phyloP scores from a whole-genome alignment of 805 yeast species.

The Clavispora fructus region DNA sequence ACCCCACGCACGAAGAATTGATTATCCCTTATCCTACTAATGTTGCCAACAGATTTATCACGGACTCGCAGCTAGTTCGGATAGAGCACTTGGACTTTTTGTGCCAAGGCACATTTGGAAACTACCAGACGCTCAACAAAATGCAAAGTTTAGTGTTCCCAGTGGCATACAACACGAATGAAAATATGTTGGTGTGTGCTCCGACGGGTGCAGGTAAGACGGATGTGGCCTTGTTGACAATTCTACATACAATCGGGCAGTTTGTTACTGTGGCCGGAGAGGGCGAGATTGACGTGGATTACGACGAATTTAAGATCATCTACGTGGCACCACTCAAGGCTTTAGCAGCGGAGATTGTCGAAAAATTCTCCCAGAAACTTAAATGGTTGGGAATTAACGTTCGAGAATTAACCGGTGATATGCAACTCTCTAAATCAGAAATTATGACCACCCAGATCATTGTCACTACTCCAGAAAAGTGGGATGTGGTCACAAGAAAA shows the following conservation, averaged over 20 bases:
- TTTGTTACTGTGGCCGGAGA: conserved; percentile 47
- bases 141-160: conserved; percentile 91
- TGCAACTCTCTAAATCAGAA: conserved; percentile 82
- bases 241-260: conserved; percentile 65
- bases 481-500: conserved; percentile 97
- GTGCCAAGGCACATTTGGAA: conserved; percentile 80
- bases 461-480: conserved; percentile 89
- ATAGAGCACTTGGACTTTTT: conserved; percentile 65
- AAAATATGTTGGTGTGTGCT: conserved; percentile 59
- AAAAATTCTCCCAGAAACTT: conserved; percentile 72
- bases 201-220: conserved; percentile 20
- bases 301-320: conserved; percentile 82
- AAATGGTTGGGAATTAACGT: conserved; percentile 84
- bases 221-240: conserved; percentile 17
- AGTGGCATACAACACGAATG: conserved; percentile 88
- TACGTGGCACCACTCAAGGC: conserved; percentile 95
- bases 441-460: conserved; percentile 78
- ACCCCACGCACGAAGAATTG: conserved; percentile 71
- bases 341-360: conserved; percentile 93
- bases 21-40: conserved; percentile 70
- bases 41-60: conserved; percentile 37
- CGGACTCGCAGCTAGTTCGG: conserved; percentile 45
- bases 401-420: conserved; percentile 89
- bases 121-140: conserved; percentile 71
- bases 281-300: conserved; percentile 59